Base-by-base conservation (phyloP, 306 rosid species). In the Cicer yamashitae region DNA sequence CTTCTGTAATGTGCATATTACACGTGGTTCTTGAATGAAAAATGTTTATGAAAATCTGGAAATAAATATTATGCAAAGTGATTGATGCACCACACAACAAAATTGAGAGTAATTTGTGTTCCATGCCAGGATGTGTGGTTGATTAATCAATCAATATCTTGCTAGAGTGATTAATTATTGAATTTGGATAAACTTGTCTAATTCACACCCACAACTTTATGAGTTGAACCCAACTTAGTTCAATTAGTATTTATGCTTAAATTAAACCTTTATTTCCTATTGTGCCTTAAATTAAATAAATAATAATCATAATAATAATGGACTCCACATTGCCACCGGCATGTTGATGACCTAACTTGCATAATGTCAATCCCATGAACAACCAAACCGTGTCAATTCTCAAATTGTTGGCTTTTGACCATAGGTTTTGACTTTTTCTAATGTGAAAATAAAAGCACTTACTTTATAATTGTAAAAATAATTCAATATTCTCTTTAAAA, bases 261-360 rank as follows among this genome's bases (percentile, higher is more conserved):
- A 30, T 30, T 30, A 30, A 30, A 30, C 37, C 37, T 6, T 30
- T 30, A 30, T 7, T 54, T 53, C 34, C 60, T 53, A 53, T 17
- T 30, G 2, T 54, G 34, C 30, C 34, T 18, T 30, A 4, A 54
- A 30, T 30, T 30, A 30, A 30, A 30, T 30, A 30, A 20, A 20
- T 20, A 20, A 18, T 18, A 18, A 18, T 18, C 1, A 22, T 22
- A 22, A 22, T 22, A 53, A 15, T 53, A 53, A 54, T 57, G 30
- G 14, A 57, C 63, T 6, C 5, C 41, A 53, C 40, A 22, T 58
- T 58, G 30, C 8, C 64, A 25, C 64, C 64, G 41, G 64, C 64
- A 58, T 30, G 37, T 14, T 51, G 56, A 51, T 51, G 56, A 60
- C 44, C 66, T 60, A 60, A 60, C 66, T 60, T 34, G 41, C 64